Evolutionary conservation across 306 rosid species (phyloP), one percentile per base, ranked within the genome.

Genomic region (Quercus gilva): DNA sequence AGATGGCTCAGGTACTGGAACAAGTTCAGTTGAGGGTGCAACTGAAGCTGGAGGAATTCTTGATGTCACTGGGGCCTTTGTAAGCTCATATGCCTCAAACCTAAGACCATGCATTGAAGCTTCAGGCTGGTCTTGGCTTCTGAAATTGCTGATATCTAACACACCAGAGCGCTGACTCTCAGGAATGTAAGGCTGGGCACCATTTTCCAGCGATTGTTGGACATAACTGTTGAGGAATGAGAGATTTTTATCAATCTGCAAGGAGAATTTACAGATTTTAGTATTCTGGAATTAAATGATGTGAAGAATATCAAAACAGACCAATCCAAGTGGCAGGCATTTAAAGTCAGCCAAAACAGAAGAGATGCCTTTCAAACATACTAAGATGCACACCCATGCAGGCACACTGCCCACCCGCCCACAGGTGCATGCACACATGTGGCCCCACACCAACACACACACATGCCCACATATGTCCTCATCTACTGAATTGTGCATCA

Each of bases 71-170:
- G 89, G 91, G 78, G 91, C 87, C 83, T 87, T 90, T 55, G 98
- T 85, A 83, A 84, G 89, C 81, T 93, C 98, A 74, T 93, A 93
- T 45, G 98, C 97, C 85, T 91, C 98, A 74, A 93, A 93, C 83
- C 87, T 84, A 57, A 93, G 97, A 61, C 92, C 76, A 82, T 90
- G 98, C 78, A 80, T 74, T 71, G 84, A 72, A 53, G 80, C 74
- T 90, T 90, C 98, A 77, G 70, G 92, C 69, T 90, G 94, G 26
- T 88, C 92, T 57, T 84, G 92, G 79, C 74, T 84, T 78, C 92
- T 78, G 52, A 90, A 80, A 80, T 71, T 81, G 84, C 81, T 87
- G 75, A 86, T 77, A 74, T 79, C 75, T 75, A 59, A 86, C 81
- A 74, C 73, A 18, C 89, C 91, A 77, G 81, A 49, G 53, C 92